These are phyloP conservation scores for Sphaerobolus stellatus DNA, from an alignment of 1,284 basidiomycete genomes.

Conservation along the genomic window DNA sequence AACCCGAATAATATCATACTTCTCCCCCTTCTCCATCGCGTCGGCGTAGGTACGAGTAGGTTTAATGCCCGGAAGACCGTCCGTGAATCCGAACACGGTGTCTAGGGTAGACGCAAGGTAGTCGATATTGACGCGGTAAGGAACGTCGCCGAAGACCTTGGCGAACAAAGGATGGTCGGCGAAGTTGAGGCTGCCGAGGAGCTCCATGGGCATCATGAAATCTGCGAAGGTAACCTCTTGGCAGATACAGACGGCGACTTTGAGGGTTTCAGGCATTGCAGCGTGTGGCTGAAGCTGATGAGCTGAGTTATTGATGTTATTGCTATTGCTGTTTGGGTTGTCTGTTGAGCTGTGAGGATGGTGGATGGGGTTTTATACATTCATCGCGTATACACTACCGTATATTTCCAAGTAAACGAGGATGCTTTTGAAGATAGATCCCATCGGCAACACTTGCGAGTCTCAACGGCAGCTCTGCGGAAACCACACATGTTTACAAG, in stretches of 20 bases:
- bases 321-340: no score
- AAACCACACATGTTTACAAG: no score
- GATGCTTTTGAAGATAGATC: no score
- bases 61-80: not conserved
- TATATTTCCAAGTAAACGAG: no score
- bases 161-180: not conserved
- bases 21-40: not conserved
- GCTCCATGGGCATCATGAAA: constrained; percentile 2
- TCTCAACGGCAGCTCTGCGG: no score
- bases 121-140: not conserved
- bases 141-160: constrained; percentile 1
- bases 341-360: no score
- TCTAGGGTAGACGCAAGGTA: not conserved
- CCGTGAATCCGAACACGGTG: not conserved
- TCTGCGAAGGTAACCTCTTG: not conserved
- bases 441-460: no score
- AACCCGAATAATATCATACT: constrained; percentile 12
- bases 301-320: no score
- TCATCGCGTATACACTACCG: no score
- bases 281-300: not conserved
- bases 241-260: not conserved
- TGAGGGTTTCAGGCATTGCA: not conserved
- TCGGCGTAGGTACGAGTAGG: constrained; percentile 1
- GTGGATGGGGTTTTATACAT: no score
- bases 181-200: not conserved